These are phyloP conservation scores for Eucalyptus erythrocorys DNA, from an alignment of 345 rosid species.

Conservation along the genomic window DNA sequence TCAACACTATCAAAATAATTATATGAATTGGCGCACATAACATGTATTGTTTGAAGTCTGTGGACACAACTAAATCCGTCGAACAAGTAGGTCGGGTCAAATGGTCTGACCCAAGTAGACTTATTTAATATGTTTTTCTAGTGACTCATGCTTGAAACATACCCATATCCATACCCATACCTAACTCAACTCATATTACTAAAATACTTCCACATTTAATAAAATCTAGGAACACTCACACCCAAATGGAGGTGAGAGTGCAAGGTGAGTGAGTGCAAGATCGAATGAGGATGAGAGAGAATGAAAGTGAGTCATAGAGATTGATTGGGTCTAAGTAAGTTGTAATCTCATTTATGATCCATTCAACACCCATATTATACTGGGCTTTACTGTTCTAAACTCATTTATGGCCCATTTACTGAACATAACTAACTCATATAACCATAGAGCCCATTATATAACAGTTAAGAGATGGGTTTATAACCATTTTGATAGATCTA, in stretches of 20 bases:
- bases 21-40: background rate
- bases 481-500: background rate
- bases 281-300: rapidly evolving
- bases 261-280: background rate
- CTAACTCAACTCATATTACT: background rate
- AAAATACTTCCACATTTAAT: too few relatives aligned
- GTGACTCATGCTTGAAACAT: background rate
- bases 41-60: background rate
- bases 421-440: background rate
- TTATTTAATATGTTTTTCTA: background rate
- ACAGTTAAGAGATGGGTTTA: background rate
- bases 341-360: too few relatives aligned
- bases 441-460: background rate
- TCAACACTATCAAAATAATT: background rate
- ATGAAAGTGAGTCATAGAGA: background rate
- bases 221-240: rapidly evolving
- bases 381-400: too few relatives aligned
- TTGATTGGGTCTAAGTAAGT: too few relatives aligned
- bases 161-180: background rate
- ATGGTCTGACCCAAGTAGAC: background rate
- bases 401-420: background rate
- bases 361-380: too few relatives aligned
- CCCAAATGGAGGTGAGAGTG: too few relatives aligned
- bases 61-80: background rate
- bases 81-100: background rate